A percentile compares a stretch with the other conserved stretches of the same genome.
These are phyloP conservation scores for Zymoseptoria tritici DNA, from an alignment of 2,329 filamentous ascomycete species.

Conservation along the genomic window DNA sequence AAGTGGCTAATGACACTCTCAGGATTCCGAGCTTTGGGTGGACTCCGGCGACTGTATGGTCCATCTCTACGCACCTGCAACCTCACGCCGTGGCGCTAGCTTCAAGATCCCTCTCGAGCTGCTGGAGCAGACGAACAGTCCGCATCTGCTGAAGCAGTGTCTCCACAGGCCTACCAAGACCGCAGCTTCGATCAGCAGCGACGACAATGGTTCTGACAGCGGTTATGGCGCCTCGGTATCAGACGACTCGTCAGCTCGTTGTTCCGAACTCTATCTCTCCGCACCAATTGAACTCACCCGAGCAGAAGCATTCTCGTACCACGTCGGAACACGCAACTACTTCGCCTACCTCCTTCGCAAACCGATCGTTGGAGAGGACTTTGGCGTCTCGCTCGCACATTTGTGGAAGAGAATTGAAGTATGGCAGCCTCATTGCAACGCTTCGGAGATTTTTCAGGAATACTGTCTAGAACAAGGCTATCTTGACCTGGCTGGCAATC, in stretches of 20 bases:
- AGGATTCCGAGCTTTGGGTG: conserved; percentile 65
- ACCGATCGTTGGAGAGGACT: conserved; percentile 59
- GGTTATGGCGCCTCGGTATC: conserved; percentile 18
- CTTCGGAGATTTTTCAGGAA: conserved; percentile 40
- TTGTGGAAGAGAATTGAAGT: conserved; percentile 57
- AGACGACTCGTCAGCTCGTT: conserved; percentile 9
- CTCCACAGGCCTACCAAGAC: conserved; percentile 16
- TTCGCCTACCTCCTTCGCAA: conserved; percentile 62
- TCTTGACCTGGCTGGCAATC: conserved; percentile 55
- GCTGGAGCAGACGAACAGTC: conserved; percentile 52
- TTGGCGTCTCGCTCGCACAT: conserved; percentile 57
- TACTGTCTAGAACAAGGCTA: conserved; percentile 68
- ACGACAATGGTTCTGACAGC: conserved; percentile 24
- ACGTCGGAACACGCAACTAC: conserved; percentile 65
- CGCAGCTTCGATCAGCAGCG: conserved; percentile 8
- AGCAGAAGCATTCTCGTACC: conserved; percentile 53
- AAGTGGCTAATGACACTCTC: neutral
- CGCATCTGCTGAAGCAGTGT: conserved; percentile 49
- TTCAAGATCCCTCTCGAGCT: conserved; percentile 57
- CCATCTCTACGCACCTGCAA: conserved; percentile 59
- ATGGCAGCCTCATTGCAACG: conserved; percentile 31
- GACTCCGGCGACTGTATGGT: conserved; percentile 61
- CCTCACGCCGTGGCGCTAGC: conserved; percentile 58
- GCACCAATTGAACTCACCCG: conserved; percentile 49
- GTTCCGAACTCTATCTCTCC: conserved; percentile 60